These are phyloP conservation scores for Dalechampia spathulata DNA, from an alignment of 441 rosid genomes.

Conservation along the genomic window DNA sequence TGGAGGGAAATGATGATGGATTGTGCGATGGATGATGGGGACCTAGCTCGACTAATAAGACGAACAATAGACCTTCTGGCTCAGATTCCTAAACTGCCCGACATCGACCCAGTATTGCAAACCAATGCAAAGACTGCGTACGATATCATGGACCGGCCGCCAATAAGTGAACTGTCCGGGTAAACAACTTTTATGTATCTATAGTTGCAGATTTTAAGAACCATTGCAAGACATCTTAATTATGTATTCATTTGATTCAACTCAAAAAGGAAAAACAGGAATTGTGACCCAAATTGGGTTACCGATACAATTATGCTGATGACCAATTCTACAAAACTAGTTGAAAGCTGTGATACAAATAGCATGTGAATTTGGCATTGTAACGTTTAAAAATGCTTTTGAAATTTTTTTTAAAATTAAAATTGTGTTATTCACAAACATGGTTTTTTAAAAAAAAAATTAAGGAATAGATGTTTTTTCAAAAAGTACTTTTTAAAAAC, in stretches of 20 bases:
- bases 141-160: conserved; percentile 83
- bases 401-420: no score
- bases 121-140: conserved; percentile 58
- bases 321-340: no score
- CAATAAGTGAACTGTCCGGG: conserved; percentile 82
- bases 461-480: no score
- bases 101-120: conserved; percentile 56
- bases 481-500: no score
- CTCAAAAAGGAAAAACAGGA: neutral
- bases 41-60: conserved; percentile 77
- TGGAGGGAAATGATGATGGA: conserved; percentile 98
- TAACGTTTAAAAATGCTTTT: no score
- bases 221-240: neutral
- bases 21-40: conserved; percentile 95
- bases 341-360: no score
- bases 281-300: neutral
- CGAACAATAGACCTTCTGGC: conserved; percentile 77
- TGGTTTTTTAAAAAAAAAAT: no score
- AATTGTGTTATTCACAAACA: no score
- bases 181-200: conserved; percentile 11
- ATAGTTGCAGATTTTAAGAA: neutral
- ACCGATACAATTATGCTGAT: neutral
- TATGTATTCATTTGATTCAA: neutral
- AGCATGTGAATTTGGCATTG: no score
- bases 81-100: conserved; percentile 92